phyloP scores from a whole-genome alignment of 768 basidiomycete genomes.

The Boletus rufocinnamomeus region DNA sequence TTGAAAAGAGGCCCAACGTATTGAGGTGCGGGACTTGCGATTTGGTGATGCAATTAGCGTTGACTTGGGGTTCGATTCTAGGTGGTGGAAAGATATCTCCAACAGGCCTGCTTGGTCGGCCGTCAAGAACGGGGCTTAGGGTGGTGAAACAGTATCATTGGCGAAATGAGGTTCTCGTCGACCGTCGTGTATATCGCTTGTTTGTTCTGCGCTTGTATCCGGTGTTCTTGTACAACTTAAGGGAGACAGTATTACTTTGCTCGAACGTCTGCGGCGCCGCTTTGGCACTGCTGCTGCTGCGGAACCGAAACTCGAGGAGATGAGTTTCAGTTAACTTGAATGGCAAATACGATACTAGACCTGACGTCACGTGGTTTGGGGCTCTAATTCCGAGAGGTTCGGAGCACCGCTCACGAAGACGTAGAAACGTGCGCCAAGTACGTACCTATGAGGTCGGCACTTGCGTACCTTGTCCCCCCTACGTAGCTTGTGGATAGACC shows the following conservation, averaged over 20 bases:
- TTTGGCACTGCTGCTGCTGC: not conserved
- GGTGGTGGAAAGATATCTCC: conserved; percentile 56
- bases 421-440: too few species aligned
- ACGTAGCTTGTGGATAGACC: too few species aligned
- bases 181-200: not conserved
- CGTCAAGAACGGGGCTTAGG: conserved; percentile 40
- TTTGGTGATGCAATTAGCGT: not conserved
- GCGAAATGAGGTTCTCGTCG: not conserved
- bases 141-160: not conserved
- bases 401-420: too few species aligned
- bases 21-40: conserved; percentile 37
- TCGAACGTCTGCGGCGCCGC: not conserved
- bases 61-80: conserved; percentile 20
- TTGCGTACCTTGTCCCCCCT: too few species aligned
- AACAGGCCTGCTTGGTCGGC: conserved; percentile 48
- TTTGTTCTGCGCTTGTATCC: not conserved
- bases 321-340: too few species aligned
- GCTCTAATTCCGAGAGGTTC: too few species aligned
- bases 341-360: too few species aligned
- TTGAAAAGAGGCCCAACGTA: conserved; percentile 43
- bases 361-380: too few species aligned
- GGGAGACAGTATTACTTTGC: not conserved
- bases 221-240: not conserved
- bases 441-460: too few species aligned
- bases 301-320: not conserved